Conservation (phyloP, 495 filamentous ascomycete species). For the Penicillium coffeae region DNA sequence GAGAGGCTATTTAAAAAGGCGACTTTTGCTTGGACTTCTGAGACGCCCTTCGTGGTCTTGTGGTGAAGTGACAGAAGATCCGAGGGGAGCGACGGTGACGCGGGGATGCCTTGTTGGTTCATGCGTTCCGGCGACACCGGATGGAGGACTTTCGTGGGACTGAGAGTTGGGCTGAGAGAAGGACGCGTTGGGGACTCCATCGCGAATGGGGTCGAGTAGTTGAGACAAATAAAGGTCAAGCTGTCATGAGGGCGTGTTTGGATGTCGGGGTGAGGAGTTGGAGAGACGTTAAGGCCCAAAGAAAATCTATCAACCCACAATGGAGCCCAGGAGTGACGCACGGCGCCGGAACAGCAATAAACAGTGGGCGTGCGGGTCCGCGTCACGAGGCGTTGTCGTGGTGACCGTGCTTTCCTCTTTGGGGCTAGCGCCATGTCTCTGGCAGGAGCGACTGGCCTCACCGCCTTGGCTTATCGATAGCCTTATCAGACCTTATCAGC, state of each 20-base stretch:
- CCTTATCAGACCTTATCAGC: not conserved
- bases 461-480: not conserved
- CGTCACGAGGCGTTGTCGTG: not conserved
- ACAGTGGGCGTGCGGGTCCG: not conserved
- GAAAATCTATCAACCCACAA: not conserved
- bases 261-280: constrained; percentile 12
- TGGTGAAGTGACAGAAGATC: constrained; percentile 38
- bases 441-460: not conserved
- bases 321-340: not conserved
- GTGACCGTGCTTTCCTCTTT: not conserved
- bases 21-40: constrained; percentile 85
- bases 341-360: not conserved
- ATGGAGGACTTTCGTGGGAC: constrained; percentile 61
- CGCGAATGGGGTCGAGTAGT: constrained; percentile 15
- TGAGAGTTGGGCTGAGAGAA: constrained; percentile 42
- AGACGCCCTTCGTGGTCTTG: constrained; percentile 44
- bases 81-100: constrained; percentile 50
- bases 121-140: constrained; percentile 76
- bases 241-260: constrained; percentile 22
- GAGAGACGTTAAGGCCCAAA: not conserved
- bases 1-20: constrained; percentile 74
- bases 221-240: constrained; percentile 12
- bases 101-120: constrained; percentile 60
- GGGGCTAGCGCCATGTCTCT: not conserved
- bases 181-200: constrained; percentile 45